Base-by-base conservation (phyloP, 345 rosid species). In the Psidium friedrichsthalianum region DNA sequence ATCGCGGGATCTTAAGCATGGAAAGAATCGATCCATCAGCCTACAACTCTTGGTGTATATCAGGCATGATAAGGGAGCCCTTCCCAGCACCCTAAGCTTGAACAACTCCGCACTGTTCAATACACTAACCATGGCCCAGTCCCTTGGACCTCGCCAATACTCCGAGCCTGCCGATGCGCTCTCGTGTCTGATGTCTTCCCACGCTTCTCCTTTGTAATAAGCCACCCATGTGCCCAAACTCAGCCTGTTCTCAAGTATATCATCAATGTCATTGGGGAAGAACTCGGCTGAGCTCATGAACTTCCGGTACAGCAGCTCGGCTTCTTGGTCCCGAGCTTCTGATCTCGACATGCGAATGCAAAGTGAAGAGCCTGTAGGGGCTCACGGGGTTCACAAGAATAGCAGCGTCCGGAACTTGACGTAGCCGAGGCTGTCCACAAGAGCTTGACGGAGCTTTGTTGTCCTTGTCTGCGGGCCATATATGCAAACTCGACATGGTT, bases 161-260 rank as follows among this genome's bases (percentile, higher is more conserved):
- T 69, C 80, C 24, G 25, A 86, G n/a, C 87, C 86, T 7, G 74
- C 56, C 21, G 88, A 58, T 59, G 56, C 86, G 47, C 82, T 27
- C 12, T 80, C 42, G 24, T 85, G 27, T n/a, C 51, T 83, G 55
- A 51, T 64, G 59, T 86, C 85, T 8, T 54, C 86, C 88, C 86
- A 82, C 51, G 84, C 24, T 54, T 91, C 88, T 5, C 89, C 92
- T 59, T 86, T 88, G 11, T 89, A 93, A 84, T 89, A 92, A 57
- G 96, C 95, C 86, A 92, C 89, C 95, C 96, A 95, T n/a, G 98
- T 95, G 42, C 98, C 98, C n/a, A 94, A 83, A 82, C 93, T 94
- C 36, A 94, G 87, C 89, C 89, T 91, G 90, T 93, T 93, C 58
- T 91, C 86, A 82, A 95, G 88, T 59, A 95, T 90, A 57, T 56